Conservation (phyloP, 495 filamentous ascomycete genomes). For the Cercophora samala region DNA sequence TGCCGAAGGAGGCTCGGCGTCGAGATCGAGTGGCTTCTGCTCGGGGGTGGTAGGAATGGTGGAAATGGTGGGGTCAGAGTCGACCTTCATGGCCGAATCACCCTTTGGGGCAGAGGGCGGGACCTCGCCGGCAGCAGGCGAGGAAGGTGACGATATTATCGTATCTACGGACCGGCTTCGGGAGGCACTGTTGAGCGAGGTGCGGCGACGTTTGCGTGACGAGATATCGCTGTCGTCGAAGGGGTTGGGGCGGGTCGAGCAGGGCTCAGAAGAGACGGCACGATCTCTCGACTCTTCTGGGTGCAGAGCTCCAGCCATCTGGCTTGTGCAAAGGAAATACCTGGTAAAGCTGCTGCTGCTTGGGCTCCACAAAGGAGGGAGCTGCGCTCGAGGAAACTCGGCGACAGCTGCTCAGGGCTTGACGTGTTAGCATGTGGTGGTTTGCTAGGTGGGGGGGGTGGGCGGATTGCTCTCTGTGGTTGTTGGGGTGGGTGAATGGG, state of each 20-base stretch:
- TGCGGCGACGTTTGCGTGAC: conserved; percentile 53
- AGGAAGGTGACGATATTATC: conserved; percentile 28
- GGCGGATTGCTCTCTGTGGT: not conserved
- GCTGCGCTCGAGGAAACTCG: conserved; percentile 37
- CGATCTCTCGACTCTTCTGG: conserved; percentile 52
- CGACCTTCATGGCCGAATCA: conserved; percentile 42
- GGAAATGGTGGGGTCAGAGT: conserved; percentile 37
- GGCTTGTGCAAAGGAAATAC: conserved; percentile 31
- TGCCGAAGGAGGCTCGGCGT: conserved; percentile 29
- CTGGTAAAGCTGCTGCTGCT: conserved; percentile 26
- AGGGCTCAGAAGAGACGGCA: conserved; percentile 57
- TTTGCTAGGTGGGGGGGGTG: conserved; percentile 22
- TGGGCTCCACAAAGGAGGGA: conserved; percentile 28
- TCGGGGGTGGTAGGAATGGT: conserved; percentile 41
- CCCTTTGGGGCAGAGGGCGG: conserved; percentile 24
- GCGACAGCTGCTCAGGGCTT: conserved; percentile 33
- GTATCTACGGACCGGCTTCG: conserved; percentile 44
- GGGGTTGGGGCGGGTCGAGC: conserved; percentile 55
- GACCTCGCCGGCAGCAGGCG: conserved; percentile 23
- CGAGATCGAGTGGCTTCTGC: conserved; percentile 23
- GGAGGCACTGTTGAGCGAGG: conserved; percentile 40
- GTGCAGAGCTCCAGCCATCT: conserved; percentile 53
- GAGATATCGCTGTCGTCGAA: conserved; percentile 52
- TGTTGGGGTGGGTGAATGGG: not conserved
- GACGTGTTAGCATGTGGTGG: conserved; percentile 36